phyloP scores from a whole-genome alignment of 495 filamentous ascomycete species.

The Penicillium nucicola region DNA sequence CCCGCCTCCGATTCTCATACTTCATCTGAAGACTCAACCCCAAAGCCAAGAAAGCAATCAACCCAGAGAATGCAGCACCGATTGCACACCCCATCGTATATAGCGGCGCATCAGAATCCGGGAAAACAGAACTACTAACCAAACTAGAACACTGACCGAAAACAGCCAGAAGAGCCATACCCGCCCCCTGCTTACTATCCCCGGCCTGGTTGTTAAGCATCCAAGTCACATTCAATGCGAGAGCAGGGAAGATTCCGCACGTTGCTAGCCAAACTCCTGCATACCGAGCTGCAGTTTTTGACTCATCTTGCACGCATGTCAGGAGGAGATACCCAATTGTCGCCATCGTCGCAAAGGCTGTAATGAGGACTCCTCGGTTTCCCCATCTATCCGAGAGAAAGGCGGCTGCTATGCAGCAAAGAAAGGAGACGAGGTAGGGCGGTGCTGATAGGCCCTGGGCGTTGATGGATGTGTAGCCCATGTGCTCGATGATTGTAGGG shows the following conservation, averaged over 20 bases:
- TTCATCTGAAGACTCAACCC: conserved; percentile 23
- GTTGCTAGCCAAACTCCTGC: conserved; percentile 61
- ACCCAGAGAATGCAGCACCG: conserved; percentile 27
- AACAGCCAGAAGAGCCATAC: conserved; percentile 27
- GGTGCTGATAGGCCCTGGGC: conserved; percentile 72
- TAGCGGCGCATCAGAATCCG: conserved; percentile 20
- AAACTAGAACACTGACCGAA: conserved; percentile 33
- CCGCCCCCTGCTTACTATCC: conserved; percentile 30
- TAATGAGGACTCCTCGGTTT: conserved; percentile 61
- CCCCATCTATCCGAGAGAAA: conserved; percentile 62
- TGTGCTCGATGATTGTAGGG: conserved; percentile 64
- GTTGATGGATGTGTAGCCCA: conserved; percentile 63
- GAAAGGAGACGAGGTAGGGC: conserved; percentile 68
- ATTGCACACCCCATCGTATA: conserved; percentile 28
- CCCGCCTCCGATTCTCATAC: conserved; percentile 26
- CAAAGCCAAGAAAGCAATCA: conserved; percentile 24
- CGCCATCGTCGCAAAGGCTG: conserved; percentile 53
- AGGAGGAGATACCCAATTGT: conserved; percentile 67
- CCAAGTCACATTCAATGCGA: conserved; percentile 64
- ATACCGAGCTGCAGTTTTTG: conserved; percentile 52
- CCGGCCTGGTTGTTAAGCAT: conserved; percentile 62
- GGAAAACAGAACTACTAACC: conserved; percentile 26
- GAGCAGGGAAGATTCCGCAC: conserved; percentile 57
- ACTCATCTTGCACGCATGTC: conserved; percentile 37
- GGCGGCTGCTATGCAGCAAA: conserved; percentile 56